Percentiles rank a stretch among this genome's conserved stretches.
Conservation (phyloP, 1,139 yeast genomes). For the Meyerozyma smithsonii region DNA sequence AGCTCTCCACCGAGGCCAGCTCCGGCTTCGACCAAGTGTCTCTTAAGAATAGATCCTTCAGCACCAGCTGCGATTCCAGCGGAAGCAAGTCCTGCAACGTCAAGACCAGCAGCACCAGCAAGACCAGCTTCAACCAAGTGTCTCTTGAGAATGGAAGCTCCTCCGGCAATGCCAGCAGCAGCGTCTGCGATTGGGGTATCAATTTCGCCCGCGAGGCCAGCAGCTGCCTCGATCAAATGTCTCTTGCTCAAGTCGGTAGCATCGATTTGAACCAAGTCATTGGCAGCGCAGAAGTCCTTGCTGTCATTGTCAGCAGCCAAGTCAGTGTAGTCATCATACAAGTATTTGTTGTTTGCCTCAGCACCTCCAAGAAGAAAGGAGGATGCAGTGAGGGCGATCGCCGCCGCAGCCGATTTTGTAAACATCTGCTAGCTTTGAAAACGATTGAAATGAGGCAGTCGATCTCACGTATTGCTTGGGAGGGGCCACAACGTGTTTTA, state of each 20-base stretch:
- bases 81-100: conserved; percentile 6
- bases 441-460: not conserved
- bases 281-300: conserved; percentile 5
- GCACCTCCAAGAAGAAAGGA: conserved; percentile 12
- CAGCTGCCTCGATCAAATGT: not conserved
- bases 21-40: conserved; percentile 5
- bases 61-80: conserved; percentile 6
- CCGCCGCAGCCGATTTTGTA: conserved; percentile 12
- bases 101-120: conserved; percentile 10
- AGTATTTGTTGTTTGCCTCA: conserved; percentile 10
- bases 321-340: conserved; percentile 8
- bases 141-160: not conserved
- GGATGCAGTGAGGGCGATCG: conserved; percentile 14
- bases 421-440: conserved; percentile 7
- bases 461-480: not conserved
- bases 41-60: conserved; percentile 4
- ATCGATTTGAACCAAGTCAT: conserved; percentile 3
- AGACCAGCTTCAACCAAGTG: conserved; percentile 5
- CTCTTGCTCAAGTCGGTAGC: not conserved
- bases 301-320: conserved; percentile 6
- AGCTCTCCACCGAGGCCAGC: conserved; percentile 5
- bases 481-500: not conserved
- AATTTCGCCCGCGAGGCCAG: not conserved
- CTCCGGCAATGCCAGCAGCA: not conserved
- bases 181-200: not conserved